Evolutionary conservation across 1,284 basidiomycete species (phyloP).

Genomic region (Trichosporon sp.): DNA sequence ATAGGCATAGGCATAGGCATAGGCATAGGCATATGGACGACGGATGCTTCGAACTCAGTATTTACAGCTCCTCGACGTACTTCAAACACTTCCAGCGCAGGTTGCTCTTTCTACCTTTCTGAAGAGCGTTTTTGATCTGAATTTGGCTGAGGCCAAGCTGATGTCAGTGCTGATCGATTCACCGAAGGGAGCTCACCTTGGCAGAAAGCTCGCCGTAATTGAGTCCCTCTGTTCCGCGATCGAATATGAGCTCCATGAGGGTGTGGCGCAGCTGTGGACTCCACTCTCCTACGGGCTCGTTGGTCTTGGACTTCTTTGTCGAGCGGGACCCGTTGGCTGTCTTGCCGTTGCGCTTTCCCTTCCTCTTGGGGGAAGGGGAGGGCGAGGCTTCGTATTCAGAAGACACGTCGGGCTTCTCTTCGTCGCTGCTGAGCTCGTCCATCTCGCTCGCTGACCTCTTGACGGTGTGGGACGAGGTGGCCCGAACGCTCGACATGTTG

Average conservation of each 20-base stretch:
- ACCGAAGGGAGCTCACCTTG: slow-evolving; percentile 11
- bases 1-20: neutral
- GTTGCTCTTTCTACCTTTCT: slow-evolving; percentile 26
- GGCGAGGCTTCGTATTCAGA: neutral
- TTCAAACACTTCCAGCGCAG: slow-evolving; percentile 22
- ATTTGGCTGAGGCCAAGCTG: slow-evolving; percentile 20
- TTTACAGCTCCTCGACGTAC: neutral
- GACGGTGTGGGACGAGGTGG: no score
- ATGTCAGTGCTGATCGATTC: neutral
- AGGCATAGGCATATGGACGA: neutral
- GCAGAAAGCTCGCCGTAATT: slow-evolving; percentile 18
- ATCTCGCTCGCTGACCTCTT: neutral
- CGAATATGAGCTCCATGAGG: slow-evolving; percentile 24
- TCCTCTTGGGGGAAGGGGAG: neutral
- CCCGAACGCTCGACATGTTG: no score
- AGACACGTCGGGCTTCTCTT: neutral
- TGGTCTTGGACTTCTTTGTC: neutral
- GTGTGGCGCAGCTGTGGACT: slow-evolving; percentile 14
- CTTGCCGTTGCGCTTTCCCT: neutral
- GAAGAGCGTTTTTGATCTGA: slow-evolving; percentile 27
- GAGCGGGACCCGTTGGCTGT: neutral
- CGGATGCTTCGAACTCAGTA: neutral
- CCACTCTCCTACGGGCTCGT: slow-evolving; percentile 12
- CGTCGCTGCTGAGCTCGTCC: neutral
- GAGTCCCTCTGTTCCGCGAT: slow-evolving; percentile 18